Evolutionary conservation across 2,329 filamentous ascomycete genomes (phyloP), one percentile per base, ranked within the genome.

Genomic region (Diaporthe aspalathi): DNA sequence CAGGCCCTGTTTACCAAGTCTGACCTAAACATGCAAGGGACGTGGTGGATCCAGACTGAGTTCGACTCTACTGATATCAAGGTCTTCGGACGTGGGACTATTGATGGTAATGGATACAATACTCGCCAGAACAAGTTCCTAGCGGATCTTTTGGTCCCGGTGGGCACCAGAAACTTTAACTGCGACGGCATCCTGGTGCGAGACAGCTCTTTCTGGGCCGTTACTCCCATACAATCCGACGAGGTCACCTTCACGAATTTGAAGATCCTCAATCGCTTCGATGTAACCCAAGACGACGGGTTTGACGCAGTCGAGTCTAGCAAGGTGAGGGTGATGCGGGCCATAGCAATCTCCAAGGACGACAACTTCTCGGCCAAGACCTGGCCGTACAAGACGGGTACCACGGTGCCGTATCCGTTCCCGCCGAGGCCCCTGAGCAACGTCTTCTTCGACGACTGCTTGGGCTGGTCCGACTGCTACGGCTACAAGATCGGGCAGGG

Each of bases 201-300:
- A 43, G 54, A 60, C 54, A 60, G 54, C 22, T 60, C 54, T 20
- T 60, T 60, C 54, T 60, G 54, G 54, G 54, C 54, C 8, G 54
- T 60, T 4, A 60, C 54, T 14, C 54, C 54, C 2, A 60, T 60
- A 16, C 54, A 60, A 22, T 60, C 54, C 16, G 54, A 60, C 20
- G 54, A 60, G 22, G 54, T 60, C 35, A 60, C 35, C 35, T 60
- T 60, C 9, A 60, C 54, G 14, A 60, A 60, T 11, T 16, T 60
- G 1, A 60, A 60, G 20, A 60, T 60, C 22, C 54, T 60, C 7
- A 60, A 60, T 17, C 54, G 54, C 35, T 60, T 60, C 54, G 54
- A 60, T 22, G 54, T 60, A n/a, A 60, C 54, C 14, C 54, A 60
- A 38, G 54, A 60, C 16, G 54, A 60, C 54, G 54, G 54, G 35